These are phyloP conservation scores for Hamigera avellanea DNA, from an alignment of 495 filamentous ascomycete species.

Conservation along the genomic window DNA sequence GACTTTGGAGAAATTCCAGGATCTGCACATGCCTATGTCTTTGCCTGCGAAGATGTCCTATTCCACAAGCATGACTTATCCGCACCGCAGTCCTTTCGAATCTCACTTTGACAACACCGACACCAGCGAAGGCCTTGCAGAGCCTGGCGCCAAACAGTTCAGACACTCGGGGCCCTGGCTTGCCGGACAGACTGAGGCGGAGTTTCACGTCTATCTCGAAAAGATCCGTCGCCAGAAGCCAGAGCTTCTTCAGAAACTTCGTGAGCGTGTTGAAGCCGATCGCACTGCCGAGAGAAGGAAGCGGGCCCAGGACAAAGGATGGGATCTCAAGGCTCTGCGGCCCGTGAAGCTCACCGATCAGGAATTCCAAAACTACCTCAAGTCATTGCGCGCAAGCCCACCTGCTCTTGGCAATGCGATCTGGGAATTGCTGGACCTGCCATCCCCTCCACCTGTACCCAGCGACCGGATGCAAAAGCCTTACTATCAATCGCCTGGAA, in stretches of 20 bases:
- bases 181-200: slow-evolving; percentile 56
- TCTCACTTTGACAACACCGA: slow-evolving; percentile 35
- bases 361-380: slow-evolving; percentile 49
- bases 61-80: slow-evolving; percentile 17
- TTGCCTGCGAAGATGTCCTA: slow-evolving; percentile 25
- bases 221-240: slow-evolving; percentile 45
- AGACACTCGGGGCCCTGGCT: slow-evolving; percentile 65
- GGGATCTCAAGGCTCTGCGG: slow-evolving; percentile 18
- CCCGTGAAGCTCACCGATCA: slow-evolving; percentile 42
- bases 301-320: slow-evolving; percentile 37
- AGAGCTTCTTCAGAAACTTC: slow-evolving; percentile 53
- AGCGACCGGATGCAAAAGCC: slow-evolving; percentile 22
- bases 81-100: slow-evolving; percentile 41
- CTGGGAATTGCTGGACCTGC: slow-evolving; percentile 38
- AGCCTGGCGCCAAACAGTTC: slow-evolving; percentile 24
- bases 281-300: slow-evolving; percentile 28
- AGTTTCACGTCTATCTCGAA: slow-evolving; percentile 58
- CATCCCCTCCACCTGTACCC: slow-evolving; percentile 27
- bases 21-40: slow-evolving; percentile 57
- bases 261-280: slow-evolving; percentile 26
- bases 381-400: slow-evolving; percentile 44
- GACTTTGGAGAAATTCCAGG: slow-evolving; percentile 78
- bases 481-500: slow-evolving; percentile 26
- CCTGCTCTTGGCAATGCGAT: slow-evolving; percentile 30
- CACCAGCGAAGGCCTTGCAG: slow-evolving; percentile 16